Percentiles rank a stretch among this genome's conserved stretches.
Conservation (phyloP, 805 yeast species). For the Wickerhamomyces rabaulensis region DNA sequence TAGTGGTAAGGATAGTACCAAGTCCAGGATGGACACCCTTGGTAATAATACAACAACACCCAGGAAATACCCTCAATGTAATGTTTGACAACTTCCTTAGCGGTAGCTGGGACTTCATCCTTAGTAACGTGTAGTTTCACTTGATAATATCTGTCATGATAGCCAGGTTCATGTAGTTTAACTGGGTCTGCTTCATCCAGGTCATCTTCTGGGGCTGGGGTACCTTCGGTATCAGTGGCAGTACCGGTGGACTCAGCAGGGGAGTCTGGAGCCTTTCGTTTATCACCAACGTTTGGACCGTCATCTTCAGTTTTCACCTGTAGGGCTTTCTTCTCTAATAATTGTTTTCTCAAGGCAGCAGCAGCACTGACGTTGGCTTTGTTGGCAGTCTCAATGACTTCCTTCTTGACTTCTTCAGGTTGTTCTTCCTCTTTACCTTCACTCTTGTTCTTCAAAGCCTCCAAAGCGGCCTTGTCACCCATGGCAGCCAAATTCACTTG, state of each 20-base stretch:
- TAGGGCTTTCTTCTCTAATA: slow-evolving; percentile 24
- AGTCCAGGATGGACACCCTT: slow-evolving; percentile 97
- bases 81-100: slow-evolving; percentile 56
- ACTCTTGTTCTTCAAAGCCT: slow-evolving; percentile 1
- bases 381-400: slow-evolving; percentile 27
- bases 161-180: slow-evolving; percentile 83
- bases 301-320: slow-evolving; percentile 4
- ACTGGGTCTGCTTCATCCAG: slow-evolving; percentile 49
- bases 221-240: slow-evolving; percentile 6
- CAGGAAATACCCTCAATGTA: slow-evolving; percentile 97
- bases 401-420: slow-evolving; percentile 16
- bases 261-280: slow-evolving; percentile 15
- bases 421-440: slow-evolving; percentile 23
- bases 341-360: slow-evolving; percentile 35
- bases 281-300: slow-evolving; percentile 15
- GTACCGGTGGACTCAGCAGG: slow-evolving; percentile 13
- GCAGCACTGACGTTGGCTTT: slow-evolving; percentile 40
- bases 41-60: slow-evolving; percentile 90
- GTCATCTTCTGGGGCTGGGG: slow-evolving; percentile 19
- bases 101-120: slow-evolving; percentile 47
- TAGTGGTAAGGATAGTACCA: slow-evolving; percentile 98
- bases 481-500: slow-evolving; percentile 64
- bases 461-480: slow-evolving; percentile 38
- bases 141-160: slow-evolving; percentile 72
- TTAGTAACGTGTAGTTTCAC: slow-evolving; percentile 60